Percentiles rank a stretch among this genome's conserved stretches.
phyloP scores from a whole-genome alignment of 495 filamentous ascomycete genomes.

The Saxophila tyrrhenica region DNA sequence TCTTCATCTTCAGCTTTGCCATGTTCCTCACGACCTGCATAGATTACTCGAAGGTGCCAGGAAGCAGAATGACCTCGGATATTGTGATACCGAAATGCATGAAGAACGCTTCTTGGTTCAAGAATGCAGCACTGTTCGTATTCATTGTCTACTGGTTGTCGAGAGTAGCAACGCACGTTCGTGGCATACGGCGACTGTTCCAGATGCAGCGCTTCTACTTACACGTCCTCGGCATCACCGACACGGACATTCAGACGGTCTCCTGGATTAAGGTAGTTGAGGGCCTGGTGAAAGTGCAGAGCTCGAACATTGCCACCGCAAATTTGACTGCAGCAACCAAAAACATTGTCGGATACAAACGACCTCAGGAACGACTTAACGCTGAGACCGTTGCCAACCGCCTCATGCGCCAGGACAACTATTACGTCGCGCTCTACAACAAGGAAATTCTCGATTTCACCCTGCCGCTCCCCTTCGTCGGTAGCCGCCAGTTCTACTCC shows the following conservation, averaged over 20 bases:
- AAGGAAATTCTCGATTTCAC: conserved; percentile 87
- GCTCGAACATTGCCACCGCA: conserved; percentile 76
- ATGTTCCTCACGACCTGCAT: conserved; percentile 83
- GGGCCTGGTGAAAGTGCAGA: conserved; percentile 74
- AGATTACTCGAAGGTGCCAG: conserved; percentile 63
- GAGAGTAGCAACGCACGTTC: conserved; percentile 59
- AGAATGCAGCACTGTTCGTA: conserved; percentile 72
- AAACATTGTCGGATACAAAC: conserved; percentile 51
- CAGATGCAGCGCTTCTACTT: conserved; percentile 82
- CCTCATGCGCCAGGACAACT: conserved; percentile 93
- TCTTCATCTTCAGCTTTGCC: conserved; percentile 73
- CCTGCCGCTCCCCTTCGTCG: conserved; percentile 72
- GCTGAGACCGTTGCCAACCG: conserved; percentile 95
- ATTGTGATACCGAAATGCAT: conserved; percentile 73
- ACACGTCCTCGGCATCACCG: conserved; percentile 75
- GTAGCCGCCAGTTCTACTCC: conserved; percentile 67
- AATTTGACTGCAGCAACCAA: conserved; percentile 49
- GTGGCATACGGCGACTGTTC: conserved; percentile 63
- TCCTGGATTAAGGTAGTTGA: conserved; percentile 92
- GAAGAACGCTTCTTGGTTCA: conserved; percentile 24
- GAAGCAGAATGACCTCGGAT: conserved; percentile 62
- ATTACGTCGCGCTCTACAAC: conserved; percentile 90
- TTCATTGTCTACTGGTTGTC: conserved; percentile 81
- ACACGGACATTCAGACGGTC: conserved; percentile 88
- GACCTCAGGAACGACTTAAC: conserved; percentile 91